phyloP scores from a whole-genome alignment of 2,329 filamentous ascomycete species.

The Parascedosporium putredinis region DNA sequence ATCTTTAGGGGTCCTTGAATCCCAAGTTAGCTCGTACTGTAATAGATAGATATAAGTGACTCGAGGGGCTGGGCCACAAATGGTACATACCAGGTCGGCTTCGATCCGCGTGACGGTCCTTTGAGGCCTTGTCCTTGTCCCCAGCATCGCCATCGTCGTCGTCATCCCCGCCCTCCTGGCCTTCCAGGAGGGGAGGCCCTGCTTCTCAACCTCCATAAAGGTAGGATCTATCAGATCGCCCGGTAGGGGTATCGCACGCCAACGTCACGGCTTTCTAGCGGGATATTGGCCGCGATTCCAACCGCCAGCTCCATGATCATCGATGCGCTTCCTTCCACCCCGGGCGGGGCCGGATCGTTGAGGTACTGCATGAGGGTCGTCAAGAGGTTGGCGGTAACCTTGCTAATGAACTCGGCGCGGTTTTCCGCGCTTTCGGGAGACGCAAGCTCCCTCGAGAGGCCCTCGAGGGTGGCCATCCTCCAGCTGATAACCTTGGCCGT shows the following conservation, averaged over 20 bases:
- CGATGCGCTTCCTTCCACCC: slow-evolving; percentile 76
- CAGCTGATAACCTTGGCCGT: slow-evolving; percentile 83
- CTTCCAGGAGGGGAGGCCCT: slow-evolving; percentile 51
- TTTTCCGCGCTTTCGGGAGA: slow-evolving; percentile 56
- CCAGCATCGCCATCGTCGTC: slow-evolving; percentile 30
- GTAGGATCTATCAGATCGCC: slow-evolving; percentile 58
- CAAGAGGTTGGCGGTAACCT: slow-evolving; percentile 58
- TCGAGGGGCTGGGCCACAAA: not conserved
- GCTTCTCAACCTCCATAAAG: slow-evolving; percentile 82
- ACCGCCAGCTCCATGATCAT: slow-evolving; percentile 92
- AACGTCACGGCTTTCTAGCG: slow-evolving; percentile 84
- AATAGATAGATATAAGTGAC: no score
- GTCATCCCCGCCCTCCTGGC: slow-evolving; percentile 30
- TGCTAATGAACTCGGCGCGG: slow-evolving; percentile 57
- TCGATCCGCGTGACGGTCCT: not conserved
- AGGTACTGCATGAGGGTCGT: slow-evolving; percentile 64
- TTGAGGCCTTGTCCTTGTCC: slow-evolving; percentile 34
- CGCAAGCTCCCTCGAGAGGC: slow-evolving; percentile 62
- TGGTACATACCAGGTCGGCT: not conserved
- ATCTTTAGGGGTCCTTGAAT: slow-evolving; percentile 25
- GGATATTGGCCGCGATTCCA: slow-evolving; percentile 74
- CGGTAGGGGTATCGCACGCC: slow-evolving; percentile 73
- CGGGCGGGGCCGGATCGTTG: slow-evolving; percentile 63
- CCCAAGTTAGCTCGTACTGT: not conserved
- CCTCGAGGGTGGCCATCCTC: slow-evolving; percentile 88